These are phyloP conservation scores for Huntiella savannae DNA, from an alignment of 2,329 filamentous ascomycete genomes.

Conservation along the genomic window DNA sequence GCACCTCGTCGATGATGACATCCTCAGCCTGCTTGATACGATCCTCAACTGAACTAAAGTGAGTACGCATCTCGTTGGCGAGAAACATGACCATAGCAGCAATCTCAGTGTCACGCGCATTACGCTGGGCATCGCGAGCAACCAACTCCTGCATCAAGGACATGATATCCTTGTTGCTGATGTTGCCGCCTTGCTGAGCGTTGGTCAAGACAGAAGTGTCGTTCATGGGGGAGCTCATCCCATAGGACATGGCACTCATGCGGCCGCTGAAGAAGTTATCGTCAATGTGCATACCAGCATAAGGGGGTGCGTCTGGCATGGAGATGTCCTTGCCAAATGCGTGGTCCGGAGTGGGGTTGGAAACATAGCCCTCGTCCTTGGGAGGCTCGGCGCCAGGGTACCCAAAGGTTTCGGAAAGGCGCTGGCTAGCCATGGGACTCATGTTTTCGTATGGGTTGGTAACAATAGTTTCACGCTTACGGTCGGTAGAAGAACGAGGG, in stretches of 20 bases:
- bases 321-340: conserved; percentile 27
- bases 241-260: conserved; percentile 77
- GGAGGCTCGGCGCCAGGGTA: conserved; percentile 4
- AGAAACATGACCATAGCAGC: conserved; percentile 83
- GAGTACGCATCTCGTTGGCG: conserved; percentile 90
- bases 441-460: conserved; percentile 49
- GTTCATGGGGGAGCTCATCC: conserved; percentile 75
- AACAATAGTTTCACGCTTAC: conserved; percentile 45
- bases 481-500: conserved; percentile 33
- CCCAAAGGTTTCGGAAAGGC: conserved; percentile 31
- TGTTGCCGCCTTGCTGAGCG: conserved; percentile 42
- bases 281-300: conserved; percentile 26
- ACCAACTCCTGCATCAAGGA: conserved; percentile 97
- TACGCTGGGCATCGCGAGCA: conserved; percentile 88
- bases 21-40: conserved; percentile 82
- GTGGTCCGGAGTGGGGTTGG: conserved; percentile 40
- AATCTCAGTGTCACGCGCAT: conserved; percentile 90
- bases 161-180: conserved; percentile 91
- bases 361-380: conserved; percentile 76
- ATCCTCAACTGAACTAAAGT: conserved; percentile 86
- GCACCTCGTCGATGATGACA: conserved; percentile 69
- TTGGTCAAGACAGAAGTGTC: conserved; percentile 68
- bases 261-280: conserved; percentile 57
- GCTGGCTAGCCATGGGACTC: conserved; percentile 37
- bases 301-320: conserved; percentile 12